phyloP scores from a whole-genome alignment of 495 filamentous ascomycete species.

The Chaetomium cochliodes region DNA sequence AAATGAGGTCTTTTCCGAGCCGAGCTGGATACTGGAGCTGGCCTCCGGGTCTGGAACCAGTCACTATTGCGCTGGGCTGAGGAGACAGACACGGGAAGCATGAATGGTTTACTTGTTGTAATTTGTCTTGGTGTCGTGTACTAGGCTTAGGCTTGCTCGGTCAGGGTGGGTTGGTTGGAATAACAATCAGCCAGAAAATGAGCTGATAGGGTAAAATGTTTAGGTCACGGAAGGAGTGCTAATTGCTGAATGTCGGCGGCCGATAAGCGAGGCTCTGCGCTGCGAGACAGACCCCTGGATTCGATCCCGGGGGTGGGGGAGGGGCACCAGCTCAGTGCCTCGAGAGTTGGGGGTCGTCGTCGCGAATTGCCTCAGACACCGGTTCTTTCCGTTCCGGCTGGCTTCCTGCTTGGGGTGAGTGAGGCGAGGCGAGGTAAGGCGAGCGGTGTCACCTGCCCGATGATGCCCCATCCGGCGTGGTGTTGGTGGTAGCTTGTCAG shows the following conservation, averaged over 20 bases:
- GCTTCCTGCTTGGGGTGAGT: background rate
- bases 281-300: background rate
- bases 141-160: background rate
- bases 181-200: background rate
- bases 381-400: background rate
- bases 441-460: background rate
- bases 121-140: too few relatives aligned
- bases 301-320: constrained; percentile 4
- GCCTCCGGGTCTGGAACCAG: constrained; percentile 1
- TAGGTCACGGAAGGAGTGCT: background rate
- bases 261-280: constrained; percentile 4
- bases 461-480: background rate
- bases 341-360: too few relatives aligned
- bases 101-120: too few relatives aligned
- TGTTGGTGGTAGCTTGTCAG: background rate
- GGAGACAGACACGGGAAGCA: too few relatives aligned
- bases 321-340: background rate
- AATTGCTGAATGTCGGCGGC: background rate
- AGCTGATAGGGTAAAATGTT: background rate
- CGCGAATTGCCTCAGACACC: background rate
- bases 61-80: background rate
- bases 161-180: background rate
- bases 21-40: background rate
- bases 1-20: constrained; percentile 13
- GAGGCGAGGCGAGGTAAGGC: background rate